Evolutionary conservation across 768 basidiomycete genomes (phyloP).

Genomic region (Suillus hirtellus): DNA sequence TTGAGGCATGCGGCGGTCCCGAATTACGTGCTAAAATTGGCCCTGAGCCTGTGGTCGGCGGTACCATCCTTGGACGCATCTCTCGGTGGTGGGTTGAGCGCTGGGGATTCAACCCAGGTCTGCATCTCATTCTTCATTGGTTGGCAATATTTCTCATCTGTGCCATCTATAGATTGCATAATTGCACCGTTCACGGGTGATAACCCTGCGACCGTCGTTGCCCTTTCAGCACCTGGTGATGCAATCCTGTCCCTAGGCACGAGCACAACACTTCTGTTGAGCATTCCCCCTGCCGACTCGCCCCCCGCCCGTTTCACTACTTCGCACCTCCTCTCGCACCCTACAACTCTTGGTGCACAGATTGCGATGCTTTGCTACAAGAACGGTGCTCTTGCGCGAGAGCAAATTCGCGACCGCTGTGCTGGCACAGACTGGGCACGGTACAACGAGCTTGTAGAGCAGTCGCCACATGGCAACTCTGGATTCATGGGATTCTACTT

Average conservation of each 20-base stretch:
- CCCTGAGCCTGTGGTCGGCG: conserved; percentile 74
- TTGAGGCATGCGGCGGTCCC: conserved; percentile 68
- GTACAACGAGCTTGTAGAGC: conserved; percentile 68
- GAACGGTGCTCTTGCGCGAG: conserved; percentile 81
- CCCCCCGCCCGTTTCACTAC: conserved; percentile 72
- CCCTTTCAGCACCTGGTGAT: conserved; percentile 73
- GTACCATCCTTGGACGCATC: conserved; percentile 64
- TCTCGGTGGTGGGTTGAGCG: conserved; percentile 68
- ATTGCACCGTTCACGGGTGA: conserved; percentile 89
- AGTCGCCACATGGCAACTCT: conserved; percentile 54
- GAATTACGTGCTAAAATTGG: conserved; percentile 71
- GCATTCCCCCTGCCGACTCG: conserved; percentile 62
- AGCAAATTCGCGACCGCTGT: conserved; percentile 70
- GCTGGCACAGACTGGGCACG: conserved; percentile 60
- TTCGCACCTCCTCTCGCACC: conserved; percentile 74
- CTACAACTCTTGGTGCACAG: conserved; percentile 58
- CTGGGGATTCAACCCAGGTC: conserved; percentile 75
- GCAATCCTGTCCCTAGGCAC: conserved; percentile 87
- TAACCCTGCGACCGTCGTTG: conserved; percentile 83
- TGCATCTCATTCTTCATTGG: conserved; percentile 11
- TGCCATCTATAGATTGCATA: conserved; percentile 54
- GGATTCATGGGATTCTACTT: conserved; percentile 77
- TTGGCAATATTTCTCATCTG: background rate
- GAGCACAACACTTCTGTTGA: conserved; percentile 83
- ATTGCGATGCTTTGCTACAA: conserved; percentile 95